Conservation (phyloP, 1,139 yeast genomes). For the Geotrichum candidum region DNA sequence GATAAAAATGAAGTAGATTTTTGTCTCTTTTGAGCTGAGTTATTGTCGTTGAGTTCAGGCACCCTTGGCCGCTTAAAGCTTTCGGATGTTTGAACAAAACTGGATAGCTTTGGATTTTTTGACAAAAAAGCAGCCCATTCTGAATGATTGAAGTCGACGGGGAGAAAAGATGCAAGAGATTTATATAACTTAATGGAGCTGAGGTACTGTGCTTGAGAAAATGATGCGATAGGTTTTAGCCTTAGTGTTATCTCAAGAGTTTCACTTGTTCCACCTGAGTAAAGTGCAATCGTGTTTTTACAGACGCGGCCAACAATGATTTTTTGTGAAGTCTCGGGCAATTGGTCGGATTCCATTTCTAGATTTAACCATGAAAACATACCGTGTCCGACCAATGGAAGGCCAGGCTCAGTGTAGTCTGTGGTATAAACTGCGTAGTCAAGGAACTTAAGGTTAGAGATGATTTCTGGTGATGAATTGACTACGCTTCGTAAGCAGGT, state of each 20-base stretch:
- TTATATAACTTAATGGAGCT: conserved; percentile 20
- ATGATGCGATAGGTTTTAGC: conserved; percentile 22
- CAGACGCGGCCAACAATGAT: conserved; percentile 12
- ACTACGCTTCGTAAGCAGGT: conserved; percentile 33
- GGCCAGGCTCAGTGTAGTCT: conserved; percentile 37
- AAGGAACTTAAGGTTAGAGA: conserved; percentile 25
- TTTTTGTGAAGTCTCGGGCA: background rate
- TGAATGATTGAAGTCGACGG: conserved; percentile 23
- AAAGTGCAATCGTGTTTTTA: background rate
- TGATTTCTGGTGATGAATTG: conserved; percentile 36
- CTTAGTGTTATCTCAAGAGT: conserved; percentile 22
- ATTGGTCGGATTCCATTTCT: background rate
- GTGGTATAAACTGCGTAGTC: conserved; percentile 39
- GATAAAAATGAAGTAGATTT: background rate
- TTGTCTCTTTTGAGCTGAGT: background rate
- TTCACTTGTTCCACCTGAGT: conserved; percentile 7
- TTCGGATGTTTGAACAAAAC: background rate
- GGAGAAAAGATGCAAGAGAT: conserved; percentile 17
- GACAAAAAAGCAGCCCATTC: conserved; percentile 22
- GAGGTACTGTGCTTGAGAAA: conserved; percentile 20
- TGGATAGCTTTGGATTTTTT: background rate
- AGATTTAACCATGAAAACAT: conserved; percentile 20
- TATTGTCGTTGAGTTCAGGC: background rate
- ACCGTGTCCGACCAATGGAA: conserved; percentile 41
- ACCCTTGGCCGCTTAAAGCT: background rate